Percentiles rank a stretch among this genome's conserved stretches.
Conservation (phyloP, 345 rosid species). For the Rhodamnia rubescens region DNA sequence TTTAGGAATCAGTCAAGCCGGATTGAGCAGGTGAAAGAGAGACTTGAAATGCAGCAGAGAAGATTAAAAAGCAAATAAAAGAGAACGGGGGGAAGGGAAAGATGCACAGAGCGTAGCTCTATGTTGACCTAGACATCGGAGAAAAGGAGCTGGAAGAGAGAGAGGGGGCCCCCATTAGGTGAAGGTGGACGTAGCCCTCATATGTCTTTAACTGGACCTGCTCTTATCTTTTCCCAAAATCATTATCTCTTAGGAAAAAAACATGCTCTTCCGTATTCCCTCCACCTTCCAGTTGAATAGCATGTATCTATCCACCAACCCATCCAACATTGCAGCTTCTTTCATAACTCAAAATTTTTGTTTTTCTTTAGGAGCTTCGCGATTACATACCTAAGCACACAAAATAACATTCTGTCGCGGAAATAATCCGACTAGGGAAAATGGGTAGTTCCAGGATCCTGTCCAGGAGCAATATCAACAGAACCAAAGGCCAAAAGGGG, state of each 20-base stretch:
- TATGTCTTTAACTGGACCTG: conserved; percentile 19
- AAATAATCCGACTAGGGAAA: neutral
- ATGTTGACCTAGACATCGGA: conserved; percentile 16
- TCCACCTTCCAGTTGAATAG: neutral
- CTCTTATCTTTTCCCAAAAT: neutral
- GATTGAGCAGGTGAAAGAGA: neutral
- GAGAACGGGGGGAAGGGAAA: neutral
- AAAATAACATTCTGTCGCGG: neutral
- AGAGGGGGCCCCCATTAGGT: neutral
- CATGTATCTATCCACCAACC: neutral
- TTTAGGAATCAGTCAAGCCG: neutral
- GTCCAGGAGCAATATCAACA: neutral
- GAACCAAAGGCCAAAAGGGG: neutral
- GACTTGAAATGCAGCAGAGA: neutral
- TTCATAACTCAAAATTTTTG: neutral
- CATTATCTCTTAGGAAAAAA: neutral
- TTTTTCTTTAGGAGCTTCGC: neutral
- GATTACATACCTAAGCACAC: neutral
- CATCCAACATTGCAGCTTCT: neutral
- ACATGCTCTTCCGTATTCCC: neutral
- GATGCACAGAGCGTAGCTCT: conserved; percentile 12
- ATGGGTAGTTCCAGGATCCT: neutral
- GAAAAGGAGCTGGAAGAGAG: conserved; percentile 11
- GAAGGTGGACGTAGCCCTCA: conserved; percentile 12
- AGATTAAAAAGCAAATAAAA: neutral